Evolutionary conservation across 495 filamentous ascomycete genomes (phyloP).

Genomic region (Thozetella sp.): DNA sequence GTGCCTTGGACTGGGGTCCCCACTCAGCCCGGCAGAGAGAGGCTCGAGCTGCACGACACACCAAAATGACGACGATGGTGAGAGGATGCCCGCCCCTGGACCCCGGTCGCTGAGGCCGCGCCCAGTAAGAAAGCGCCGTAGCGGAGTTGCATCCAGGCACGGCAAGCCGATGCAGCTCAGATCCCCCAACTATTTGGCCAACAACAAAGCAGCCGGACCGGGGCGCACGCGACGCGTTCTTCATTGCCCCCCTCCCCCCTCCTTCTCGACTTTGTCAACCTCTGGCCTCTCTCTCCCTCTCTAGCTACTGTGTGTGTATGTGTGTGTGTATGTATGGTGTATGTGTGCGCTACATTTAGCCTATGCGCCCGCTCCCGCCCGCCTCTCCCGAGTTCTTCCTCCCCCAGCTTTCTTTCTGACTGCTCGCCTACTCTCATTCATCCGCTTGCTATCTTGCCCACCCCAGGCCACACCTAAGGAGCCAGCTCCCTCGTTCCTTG

Average conservation of each 20-base stretch:
- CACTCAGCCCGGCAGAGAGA: neutral
- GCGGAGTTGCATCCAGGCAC: conserved; percentile 1
- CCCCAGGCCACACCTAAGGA: too few relatives aligned
- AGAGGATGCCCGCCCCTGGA: neutral
- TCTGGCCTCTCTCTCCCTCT: neutral
- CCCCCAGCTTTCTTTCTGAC: conserved; percentile 11
- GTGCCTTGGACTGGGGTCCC: neutral
- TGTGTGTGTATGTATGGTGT: too few relatives aligned
- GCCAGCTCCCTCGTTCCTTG: neutral
- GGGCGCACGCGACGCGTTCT: conserved; percentile 21
- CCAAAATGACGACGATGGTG: conserved; percentile 1
- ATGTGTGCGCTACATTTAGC: conserved; percentile 20
- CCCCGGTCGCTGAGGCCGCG: neutral
- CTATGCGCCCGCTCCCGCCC: conserved; percentile 15
- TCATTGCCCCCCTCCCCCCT: neutral
- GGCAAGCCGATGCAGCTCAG: conserved; percentile 2
- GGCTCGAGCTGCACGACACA: conserved; percentile 1
- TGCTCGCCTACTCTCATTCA: neutral
- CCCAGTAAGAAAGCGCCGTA: neutral
- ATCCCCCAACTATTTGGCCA: conserved; percentile 5
- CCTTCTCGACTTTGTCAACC: neutral
- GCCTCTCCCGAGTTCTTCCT: conserved; percentile 8
- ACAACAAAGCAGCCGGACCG: conserved; percentile 16
- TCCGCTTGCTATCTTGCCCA: neutral
- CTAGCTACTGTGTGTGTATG: too few relatives aligned